Percentiles rank a stretch among this genome's conserved stretches.
Evolutionary conservation across 352 stramenopile species (phyloP).

Genomic region (Thraustochytrium striatum): DNA sequence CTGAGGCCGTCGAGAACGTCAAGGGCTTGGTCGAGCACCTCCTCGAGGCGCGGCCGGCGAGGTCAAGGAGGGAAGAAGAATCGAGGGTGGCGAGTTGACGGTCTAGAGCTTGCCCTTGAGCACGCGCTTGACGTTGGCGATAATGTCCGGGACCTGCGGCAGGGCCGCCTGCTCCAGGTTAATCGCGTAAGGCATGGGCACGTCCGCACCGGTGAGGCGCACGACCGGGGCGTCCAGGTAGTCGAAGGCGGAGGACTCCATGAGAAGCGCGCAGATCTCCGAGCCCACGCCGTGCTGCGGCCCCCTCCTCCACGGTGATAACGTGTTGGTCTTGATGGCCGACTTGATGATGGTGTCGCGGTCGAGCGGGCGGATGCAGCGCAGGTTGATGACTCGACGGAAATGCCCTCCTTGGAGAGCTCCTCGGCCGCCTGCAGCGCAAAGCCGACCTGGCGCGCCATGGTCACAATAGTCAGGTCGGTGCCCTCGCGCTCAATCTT

Average conservation of each 20-base stretch:
- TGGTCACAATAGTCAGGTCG: slow-evolving; percentile 96
- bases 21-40: too few relatives aligned
- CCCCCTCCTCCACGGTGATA: slow-evolving; percentile 90
- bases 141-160: slow-evolving; percentile 88
- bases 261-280: slow-evolving; percentile 94
- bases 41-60: too few relatives aligned
- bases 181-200: slow-evolving; percentile 96
- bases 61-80: too few relatives aligned
- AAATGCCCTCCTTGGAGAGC: slow-evolving; percentile 88
- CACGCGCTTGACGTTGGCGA: slow-evolving; percentile 78
- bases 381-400: slow-evolving; percentile 91
- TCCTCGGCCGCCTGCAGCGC: slow-evolving; percentile 90
- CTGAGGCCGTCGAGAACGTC: too few relatives aligned
- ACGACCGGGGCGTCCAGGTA: slow-evolving; percentile 97
- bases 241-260: slow-evolving; percentile 97
- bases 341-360: slow-evolving; percentile 91
- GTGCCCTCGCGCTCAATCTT: slow-evolving; percentile 94
- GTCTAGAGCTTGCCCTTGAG: slow-evolving; percentile 36
- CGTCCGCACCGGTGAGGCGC: slow-evolving; percentile 93
- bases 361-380: slow-evolving; percentile 92
- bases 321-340: slow-evolving; percentile 95
- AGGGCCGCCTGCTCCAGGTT: slow-evolving; percentile 91
- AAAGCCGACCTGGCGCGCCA: slow-evolving; percentile 91
- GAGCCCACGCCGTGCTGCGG: slow-evolving; percentile 79
- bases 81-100: too few relatives aligned